phyloP scores from a whole-genome alignment of 164 flowering plant species.

The Kingdonia uniflora region DNA sequence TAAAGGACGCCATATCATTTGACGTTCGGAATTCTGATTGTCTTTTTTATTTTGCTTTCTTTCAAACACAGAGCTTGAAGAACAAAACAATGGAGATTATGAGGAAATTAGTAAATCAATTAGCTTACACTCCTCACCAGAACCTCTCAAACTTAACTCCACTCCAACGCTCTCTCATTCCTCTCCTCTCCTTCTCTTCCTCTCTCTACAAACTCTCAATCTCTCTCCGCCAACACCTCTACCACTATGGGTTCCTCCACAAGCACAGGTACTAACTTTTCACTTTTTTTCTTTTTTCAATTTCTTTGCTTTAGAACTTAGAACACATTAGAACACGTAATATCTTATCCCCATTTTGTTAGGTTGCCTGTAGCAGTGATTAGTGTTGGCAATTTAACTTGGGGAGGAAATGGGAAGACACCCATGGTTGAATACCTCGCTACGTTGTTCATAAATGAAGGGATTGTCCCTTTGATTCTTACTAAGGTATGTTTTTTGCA shows the following conservation, averaged over 20 bases:
- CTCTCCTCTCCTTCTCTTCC: conserved; percentile 52
- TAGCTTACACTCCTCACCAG: conserved; percentile 35
- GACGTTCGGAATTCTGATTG: no score
- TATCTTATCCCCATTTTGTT: no score
- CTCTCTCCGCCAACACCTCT: conserved; percentile 39
- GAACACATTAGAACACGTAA: no score
- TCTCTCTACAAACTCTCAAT: conserved; percentile 43
- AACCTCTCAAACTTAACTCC: conserved; percentile 26
- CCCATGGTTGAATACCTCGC: conserved; percentile 90
- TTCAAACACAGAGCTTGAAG: no score
- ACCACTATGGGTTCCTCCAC: conserved; percentile 29
- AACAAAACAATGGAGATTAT: conserved; percentile 40
- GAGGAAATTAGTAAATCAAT: conserved; percentile 31
- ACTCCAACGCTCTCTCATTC: conserved; percentile 37
- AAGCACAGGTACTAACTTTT: conserved; percentile 30
- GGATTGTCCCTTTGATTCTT: conserved; percentile 71
- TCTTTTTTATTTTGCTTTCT: no score
- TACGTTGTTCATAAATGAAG: conserved; percentile 27
- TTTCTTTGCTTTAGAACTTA: background rate
- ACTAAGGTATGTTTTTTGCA: conserved; percentile 40
- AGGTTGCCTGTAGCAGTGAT: conserved; percentile 89
- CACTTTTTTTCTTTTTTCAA: background rate
- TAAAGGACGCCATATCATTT: no score
- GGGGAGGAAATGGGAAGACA: conserved; percentile 99
- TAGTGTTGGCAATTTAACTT: conserved; percentile 89